Percentiles rank a stretch among this genome's conserved stretches.
Conservation (phyloP, 2,329 filamentous ascomycete genomes). For the Trichoderma sp. region DNA sequence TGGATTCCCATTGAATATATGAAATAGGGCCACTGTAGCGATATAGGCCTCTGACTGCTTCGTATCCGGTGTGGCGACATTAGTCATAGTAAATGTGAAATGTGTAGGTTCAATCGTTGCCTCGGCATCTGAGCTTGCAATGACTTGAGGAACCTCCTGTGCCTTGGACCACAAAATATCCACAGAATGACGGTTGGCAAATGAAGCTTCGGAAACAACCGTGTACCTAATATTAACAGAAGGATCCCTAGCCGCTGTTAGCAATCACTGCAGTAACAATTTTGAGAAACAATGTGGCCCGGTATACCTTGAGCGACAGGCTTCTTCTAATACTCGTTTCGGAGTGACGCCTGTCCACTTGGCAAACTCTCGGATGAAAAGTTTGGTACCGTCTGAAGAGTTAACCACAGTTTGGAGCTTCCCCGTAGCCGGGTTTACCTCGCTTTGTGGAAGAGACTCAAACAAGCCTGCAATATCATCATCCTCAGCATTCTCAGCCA, state of each 20-base stretch:
- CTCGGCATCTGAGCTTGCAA: slow-evolving; percentile 48
- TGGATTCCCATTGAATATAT: slow-evolving; percentile 73
- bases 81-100: slow-evolving; percentile 73
- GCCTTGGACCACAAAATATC: slow-evolving; percentile 78
- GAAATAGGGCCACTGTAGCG: slow-evolving; percentile 79
- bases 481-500: slow-evolving; percentile 52
- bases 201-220: slow-evolving; percentile 72
- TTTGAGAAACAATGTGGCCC: neutral
- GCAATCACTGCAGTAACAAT: neutral
- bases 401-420: slow-evolving; percentile 61
- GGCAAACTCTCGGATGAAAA: slow-evolving; percentile 80
- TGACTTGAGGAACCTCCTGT: slow-evolving; percentile 55
- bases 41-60: slow-evolving; percentile 88
- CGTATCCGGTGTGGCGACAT: slow-evolving; percentile 71
- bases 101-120: slow-evolving; percentile 52
- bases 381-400: slow-evolving; percentile 54
- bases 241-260: slow-evolving; percentile 58
- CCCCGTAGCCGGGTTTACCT: slow-evolving; percentile 62
- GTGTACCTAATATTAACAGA: slow-evolving; percentile 69
- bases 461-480: slow-evolving; percentile 58
- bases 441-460: slow-evolving; percentile 62
- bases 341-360: slow-evolving; percentile 79
- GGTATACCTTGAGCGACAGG: slow-evolving; percentile 74
- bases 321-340: slow-evolving; percentile 77
- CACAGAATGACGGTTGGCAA: slow-evolving; percentile 75